These are phyloP conservation scores for Moricandia moricandioides DNA, from an alignment of 345 rosid genomes.

Conservation along the genomic window DNA sequence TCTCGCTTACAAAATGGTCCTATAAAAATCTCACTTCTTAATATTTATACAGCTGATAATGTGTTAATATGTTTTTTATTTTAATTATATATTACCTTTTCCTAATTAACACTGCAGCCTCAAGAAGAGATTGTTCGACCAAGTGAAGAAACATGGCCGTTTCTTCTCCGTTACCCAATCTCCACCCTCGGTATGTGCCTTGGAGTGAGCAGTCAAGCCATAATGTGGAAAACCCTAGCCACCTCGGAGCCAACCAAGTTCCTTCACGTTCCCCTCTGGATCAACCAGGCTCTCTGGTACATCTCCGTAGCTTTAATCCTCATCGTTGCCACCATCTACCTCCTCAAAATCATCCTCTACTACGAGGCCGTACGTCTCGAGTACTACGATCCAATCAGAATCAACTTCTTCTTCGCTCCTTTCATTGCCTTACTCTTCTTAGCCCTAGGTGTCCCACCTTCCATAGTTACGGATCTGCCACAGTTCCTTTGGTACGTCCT, in stretches of 20 bases:
- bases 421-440: constrained; percentile 77
- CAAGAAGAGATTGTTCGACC: constrained; percentile 72
- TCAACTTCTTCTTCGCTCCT: constrained; percentile 90
- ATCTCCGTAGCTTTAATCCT: constrained; percentile 49
- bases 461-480: constrained; percentile 40
- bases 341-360: constrained; percentile 56
- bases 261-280: constrained; percentile 46
- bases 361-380: constrained; percentile 84
- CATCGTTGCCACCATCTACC: constrained; percentile 46
- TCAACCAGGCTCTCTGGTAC: constrained; percentile 60
- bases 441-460: constrained; percentile 67
- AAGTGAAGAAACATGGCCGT: constrained; percentile 71
- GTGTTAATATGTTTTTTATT: too few relatives aligned
- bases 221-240: constrained; percentile 75
- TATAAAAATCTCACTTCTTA: too few relatives aligned
- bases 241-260: constrained; percentile 57
- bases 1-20: too few relatives aligned
- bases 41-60: too few relatives aligned
- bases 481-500: constrained; percentile 65
- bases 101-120: constrained; percentile 41
- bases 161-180: constrained; percentile 67
- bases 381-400: constrained; percentile 76
- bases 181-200: constrained; percentile 88
- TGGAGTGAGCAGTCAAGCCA: constrained; percentile 84
- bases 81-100: background rate